These are phyloP conservation scores for Vanderwaltozyma tropicalis DNA, from an alignment of 805 yeast genomes.

Conservation along the genomic window DNA sequence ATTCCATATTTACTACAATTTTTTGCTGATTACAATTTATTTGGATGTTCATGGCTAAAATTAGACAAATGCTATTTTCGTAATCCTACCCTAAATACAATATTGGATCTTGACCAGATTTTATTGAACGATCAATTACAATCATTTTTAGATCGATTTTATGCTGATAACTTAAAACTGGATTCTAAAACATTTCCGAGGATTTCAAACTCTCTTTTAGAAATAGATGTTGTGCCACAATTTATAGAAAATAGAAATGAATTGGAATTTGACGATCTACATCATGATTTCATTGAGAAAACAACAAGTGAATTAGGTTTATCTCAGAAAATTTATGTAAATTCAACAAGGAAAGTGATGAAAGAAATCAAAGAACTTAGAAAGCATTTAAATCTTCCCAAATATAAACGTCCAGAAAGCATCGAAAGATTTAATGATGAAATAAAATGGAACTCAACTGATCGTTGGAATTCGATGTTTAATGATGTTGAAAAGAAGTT, in stretches of 20 bases:
- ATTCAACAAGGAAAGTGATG: slow-evolving; percentile 46
- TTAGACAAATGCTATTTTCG: slow-evolving; percentile 42
- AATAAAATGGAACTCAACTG: slow-evolving; percentile 30
- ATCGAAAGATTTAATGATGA: slow-evolving; percentile 17
- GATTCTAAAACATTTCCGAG: slow-evolving; percentile 30
- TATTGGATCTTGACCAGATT: slow-evolving; percentile 21
- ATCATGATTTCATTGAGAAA: slow-evolving; percentile 38
- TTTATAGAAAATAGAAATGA: slow-evolving; percentile 47
- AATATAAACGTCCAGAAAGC: slow-evolving; percentile 20
- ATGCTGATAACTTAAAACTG: slow-evolving; percentile 12
- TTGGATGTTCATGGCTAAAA: slow-evolving; percentile 72
- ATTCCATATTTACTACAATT: slow-evolving; percentile 71
- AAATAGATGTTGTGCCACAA: slow-evolving; percentile 58
- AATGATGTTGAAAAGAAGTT: slow-evolving; percentile 19
- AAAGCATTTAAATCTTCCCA: slow-evolving; percentile 28
- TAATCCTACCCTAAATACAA: slow-evolving; percentile 37
- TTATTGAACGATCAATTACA: slow-evolving; percentile 27
- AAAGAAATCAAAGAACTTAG: slow-evolving; percentile 49
- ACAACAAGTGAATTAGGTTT: slow-evolving; percentile 4
- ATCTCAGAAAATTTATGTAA: slow-evolving; percentile 22
- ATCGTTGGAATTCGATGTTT: slow-evolving; percentile 29
- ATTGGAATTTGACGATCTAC: slow-evolving; percentile 38
- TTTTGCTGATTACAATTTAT: slow-evolving; percentile 69
- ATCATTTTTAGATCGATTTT: slow-evolving; percentile 24
- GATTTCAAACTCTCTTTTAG: slow-evolving; percentile 54